These are phyloP conservation scores for Aspergillus ostianus DNA, from an alignment of 495 filamentous ascomycete species.

Conservation along the genomic window DNA sequence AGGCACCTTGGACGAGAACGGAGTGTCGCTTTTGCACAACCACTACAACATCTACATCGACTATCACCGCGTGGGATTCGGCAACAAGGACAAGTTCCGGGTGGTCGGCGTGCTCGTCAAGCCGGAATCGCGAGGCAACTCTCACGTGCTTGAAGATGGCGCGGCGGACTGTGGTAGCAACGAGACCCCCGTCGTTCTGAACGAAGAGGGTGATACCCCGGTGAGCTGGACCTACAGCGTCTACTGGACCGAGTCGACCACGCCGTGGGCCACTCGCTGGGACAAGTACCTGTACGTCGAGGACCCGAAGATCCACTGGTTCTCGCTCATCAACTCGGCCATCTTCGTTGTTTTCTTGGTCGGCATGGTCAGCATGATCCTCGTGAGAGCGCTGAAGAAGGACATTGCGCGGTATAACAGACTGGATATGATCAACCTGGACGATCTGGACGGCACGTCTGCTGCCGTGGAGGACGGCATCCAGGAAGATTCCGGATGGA, in stretches of 20 bases:
- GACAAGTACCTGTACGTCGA: conserved; percentile 96
- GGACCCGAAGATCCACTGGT: conserved; percentile 97
- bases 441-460: conserved; percentile 74
- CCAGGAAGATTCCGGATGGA: conserved; percentile 98
- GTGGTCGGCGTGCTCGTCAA: conserved; percentile 90
- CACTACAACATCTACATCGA: conserved; percentile 95
- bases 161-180: conserved; percentile 60
- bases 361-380: conserved; percentile 83
- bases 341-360: conserved; percentile 90
- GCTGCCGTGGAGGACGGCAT: conserved; percentile 83
- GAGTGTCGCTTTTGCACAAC: conserved; percentile 71
- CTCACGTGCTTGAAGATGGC: conserved; percentile 49
- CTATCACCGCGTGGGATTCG: conserved; percentile 69
- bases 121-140: conserved; percentile 67
- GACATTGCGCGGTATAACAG: conserved; percentile 96
- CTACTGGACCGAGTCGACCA: conserved; percentile 73
- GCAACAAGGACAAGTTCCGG: conserved; percentile 64
- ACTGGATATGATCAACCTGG: conserved; percentile 79
- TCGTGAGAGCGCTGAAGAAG: conserved; percentile 81
- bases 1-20: conserved; percentile 59
- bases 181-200: conserved; percentile 54
- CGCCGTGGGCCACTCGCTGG: conserved; percentile 94
- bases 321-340: conserved; percentile 91
- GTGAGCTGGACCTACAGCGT: conserved; percentile 92
- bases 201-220: conserved; percentile 62